Conservation (phyloP, 2,329 filamentous ascomycete genomes). For the Claviceps capensis region DNA sequence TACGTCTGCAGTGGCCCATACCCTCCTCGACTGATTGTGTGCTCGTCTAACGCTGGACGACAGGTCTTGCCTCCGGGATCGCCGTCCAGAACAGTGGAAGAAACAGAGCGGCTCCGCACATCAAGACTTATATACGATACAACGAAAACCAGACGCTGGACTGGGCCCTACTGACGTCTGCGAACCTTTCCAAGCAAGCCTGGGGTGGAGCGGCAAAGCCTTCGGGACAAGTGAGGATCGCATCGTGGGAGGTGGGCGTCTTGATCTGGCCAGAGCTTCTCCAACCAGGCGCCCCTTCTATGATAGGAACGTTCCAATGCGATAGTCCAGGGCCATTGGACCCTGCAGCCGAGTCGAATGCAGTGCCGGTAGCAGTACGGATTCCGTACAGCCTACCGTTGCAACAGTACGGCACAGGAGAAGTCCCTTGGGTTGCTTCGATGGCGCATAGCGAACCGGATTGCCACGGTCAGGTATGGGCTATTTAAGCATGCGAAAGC, state of each 20-base stretch:
- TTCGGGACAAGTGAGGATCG: slow-evolving; percentile 51
- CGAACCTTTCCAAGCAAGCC: slow-evolving; percentile 80
- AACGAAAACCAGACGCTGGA: slow-evolving; percentile 42
- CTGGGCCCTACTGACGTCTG: slow-evolving; percentile 81
- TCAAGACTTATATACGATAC: slow-evolving; percentile 77
- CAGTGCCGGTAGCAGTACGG: slow-evolving; percentile 49
- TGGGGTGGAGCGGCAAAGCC: slow-evolving; percentile 57
- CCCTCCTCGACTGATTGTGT: not conserved
- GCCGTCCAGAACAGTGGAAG: slow-evolving; percentile 39
- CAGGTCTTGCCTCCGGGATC: slow-evolving; percentile 15
- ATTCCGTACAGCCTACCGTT: slow-evolving; percentile 77
- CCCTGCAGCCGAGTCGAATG: slow-evolving; percentile 11
- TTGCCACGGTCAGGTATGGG: slow-evolving; percentile 35
- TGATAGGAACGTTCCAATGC: slow-evolving; percentile 55
- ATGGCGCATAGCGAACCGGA: slow-evolving; percentile 46
- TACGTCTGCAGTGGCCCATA: not conserved
- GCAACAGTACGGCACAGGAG: slow-evolving; percentile 44
- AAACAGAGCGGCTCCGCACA: slow-evolving; percentile 64
- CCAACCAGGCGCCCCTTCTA: slow-evolving; percentile 30
- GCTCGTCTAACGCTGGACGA: not conserved
- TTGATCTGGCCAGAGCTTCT: slow-evolving; percentile 62
- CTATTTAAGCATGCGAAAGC: not conserved
- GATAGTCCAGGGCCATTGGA: slow-evolving; percentile 33
- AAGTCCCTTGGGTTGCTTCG: slow-evolving; percentile 68
- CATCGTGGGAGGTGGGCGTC: slow-evolving; percentile 75